Base-by-base conservation (phyloP, 805 yeast genomes). In the Grigorovia yakushimaensis region DNA sequence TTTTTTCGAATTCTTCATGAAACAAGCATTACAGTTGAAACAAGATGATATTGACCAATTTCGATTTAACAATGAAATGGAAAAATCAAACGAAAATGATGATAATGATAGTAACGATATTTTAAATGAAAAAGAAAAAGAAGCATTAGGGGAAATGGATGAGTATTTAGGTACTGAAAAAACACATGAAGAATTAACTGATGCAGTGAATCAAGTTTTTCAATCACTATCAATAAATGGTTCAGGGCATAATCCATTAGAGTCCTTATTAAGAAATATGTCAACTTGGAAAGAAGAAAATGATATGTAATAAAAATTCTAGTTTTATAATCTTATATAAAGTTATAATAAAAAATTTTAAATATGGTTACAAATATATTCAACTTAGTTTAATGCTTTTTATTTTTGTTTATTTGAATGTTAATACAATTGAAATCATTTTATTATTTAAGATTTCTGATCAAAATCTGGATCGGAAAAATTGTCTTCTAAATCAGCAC, bases 1-100 rank as follows among this genome's bases (percentile, higher is more conserved):
- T 55, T 82, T 82, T 56, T 77, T 81, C 54, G 88, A 82, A 57
- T 81, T 70, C 54, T 78, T 79, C 57, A 64, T 78, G 11, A 71
- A 72, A 47, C 75, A 79, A 27, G 85, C 80, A 0, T 54, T 81
- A 22, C 69, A 77, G 20, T 47, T 80, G 50, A 58, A 69, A 0
- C 70, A 72, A 17, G 73, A 70, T 5, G 76, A 77, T 18, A 54
- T 80, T 9, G 75, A 69, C 36, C 52, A 60, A 7, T 64, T 66
- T 46, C 60, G 71, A 48, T 51, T 53, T n/a, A 54, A 56, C 41
- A 58, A 55, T 1, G 50, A 57, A 30, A 53, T 58, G 51, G 54
- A 51, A 27, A 45, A 24, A 9, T 50, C 44, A 30, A 49, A 49
- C 7, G 51, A 50, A 30, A 51, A 46, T 24, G 48, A 48, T 11